Conservation (phyloP, 228 moss, liverwort and hornwort genomes). For the Sphagnum magellanicum region DNA sequence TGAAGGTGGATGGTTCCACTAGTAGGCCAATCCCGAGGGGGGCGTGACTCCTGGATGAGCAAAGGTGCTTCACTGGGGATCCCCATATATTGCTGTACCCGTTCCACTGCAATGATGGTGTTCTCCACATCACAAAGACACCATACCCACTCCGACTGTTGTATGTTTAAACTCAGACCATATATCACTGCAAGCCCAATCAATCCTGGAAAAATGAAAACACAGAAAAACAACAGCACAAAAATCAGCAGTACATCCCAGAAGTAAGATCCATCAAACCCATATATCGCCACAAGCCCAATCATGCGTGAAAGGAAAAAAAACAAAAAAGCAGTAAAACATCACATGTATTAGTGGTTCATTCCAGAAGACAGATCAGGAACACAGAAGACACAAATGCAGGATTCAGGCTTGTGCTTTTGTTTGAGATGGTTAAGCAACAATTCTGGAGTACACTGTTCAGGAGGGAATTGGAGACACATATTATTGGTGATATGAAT, state of each 20-base stretch:
- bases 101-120: constrained; percentile 79
- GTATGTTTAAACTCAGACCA: constrained; percentile 70
- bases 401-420: not conserved
- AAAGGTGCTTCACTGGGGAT: constrained; percentile 69
- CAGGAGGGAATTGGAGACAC: not conserved
- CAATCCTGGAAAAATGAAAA: constrained; percentile 35
- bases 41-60: constrained; percentile 58
- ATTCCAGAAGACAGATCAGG: not conserved
- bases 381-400: not conserved
- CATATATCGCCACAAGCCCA: constrained; percentile 79
- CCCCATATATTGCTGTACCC: constrained; percentile 66
- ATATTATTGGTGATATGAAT: not conserved
- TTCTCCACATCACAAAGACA: constrained; percentile 76
- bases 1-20: constrained; percentile 70
- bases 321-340: not conserved
- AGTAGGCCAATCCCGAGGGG: constrained; percentile 67
- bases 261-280: constrained; percentile 4
- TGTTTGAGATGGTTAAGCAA: not conserved
- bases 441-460: not conserved
- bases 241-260: not conserved
- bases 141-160: constrained; percentile 79
- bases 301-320: constrained; percentile 29
- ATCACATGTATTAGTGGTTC: not conserved
- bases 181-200: constrained; percentile 83
- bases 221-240: not conserved